Evolutionary conservation across 208 protist genomes (phyloP), one percentile per base, ranked within the genome.

Genomic region (Trypanosoma cruzi): DNA sequence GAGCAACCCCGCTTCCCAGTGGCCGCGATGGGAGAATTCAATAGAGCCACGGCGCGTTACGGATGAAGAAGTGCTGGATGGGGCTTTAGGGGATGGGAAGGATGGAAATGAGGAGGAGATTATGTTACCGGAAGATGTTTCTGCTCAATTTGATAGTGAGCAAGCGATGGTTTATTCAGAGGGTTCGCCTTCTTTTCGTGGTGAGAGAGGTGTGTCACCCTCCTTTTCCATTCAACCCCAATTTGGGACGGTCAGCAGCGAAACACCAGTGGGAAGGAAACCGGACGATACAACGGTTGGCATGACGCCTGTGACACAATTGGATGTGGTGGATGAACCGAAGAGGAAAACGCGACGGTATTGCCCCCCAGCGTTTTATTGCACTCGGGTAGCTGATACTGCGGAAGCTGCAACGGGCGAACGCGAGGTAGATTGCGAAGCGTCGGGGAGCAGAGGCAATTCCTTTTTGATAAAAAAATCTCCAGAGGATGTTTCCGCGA

Each of bases 321-420:
- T 10, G 55, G 14, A 24, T 10, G 28, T 18, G 28, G 36, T 32
- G 5, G 46, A 37, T 54, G 49, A 42, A 20, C 44, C 46, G 4
- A 55, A 34, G 61, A 37, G 55, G 31, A 53, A 26, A 24, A 29
- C 34, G 31, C 71, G 59, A 49, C 49, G 48, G 16, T 68, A 67
- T 54, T 42, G 24, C 10, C 71, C 71, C 3, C 62, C 71, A 22
- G 3, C 63, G 10, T 76, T 64, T 56, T 63, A n/a, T 71, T 28
- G 48, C 50, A 58, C 46, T 31, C 8, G 13, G 24, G 16, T 31
- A 5, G 31, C 0, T 22, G 2, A 36, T 4, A 55, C 2, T 20
- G 40, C 4, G 6, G 37, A 32, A 22, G 22, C 2, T 26, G 36
- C 42, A 8, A 16, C 31, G 48, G 57, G 44, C 4, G 28, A 22